Conservation (phyloP, 331 rosid species). For the Pyracantha coccinea region DNA sequence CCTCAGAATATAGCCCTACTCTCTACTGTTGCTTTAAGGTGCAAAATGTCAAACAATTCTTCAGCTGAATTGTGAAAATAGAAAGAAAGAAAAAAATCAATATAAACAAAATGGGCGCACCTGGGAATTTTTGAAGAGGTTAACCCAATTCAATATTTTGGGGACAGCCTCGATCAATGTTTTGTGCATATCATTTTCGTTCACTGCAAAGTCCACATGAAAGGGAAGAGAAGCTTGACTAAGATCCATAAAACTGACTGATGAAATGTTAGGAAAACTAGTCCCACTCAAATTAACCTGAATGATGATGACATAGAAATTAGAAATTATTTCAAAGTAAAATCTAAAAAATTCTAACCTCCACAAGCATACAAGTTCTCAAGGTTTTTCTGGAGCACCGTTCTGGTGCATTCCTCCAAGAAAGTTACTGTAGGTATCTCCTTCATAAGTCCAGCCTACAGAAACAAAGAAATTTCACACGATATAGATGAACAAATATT, state of each 20-base stretch:
- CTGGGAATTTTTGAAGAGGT: conserved; percentile 53
- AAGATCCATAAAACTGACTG: conserved; percentile 7
- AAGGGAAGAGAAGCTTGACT: conserved; percentile 9
- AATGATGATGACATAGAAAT: background rate
- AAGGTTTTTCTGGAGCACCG: conserved; percentile 50
- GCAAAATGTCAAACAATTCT: background rate
- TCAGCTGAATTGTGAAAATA: background rate
- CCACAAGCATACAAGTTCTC: conserved; percentile 89
- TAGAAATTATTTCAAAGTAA: background rate
- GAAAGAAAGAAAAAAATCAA: background rate
- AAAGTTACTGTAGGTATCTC: conserved; percentile 49
- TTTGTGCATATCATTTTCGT: conserved; percentile 33
- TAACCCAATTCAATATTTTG: conserved; percentile 62
- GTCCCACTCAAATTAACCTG: background rate
- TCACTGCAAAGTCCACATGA: conserved; percentile 17
- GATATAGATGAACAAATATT: background rate
- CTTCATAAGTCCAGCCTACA: conserved; percentile 68
- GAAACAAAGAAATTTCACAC: conserved; percentile 9
- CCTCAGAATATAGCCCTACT: background rate
- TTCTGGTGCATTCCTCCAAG: conserved; percentile 56
- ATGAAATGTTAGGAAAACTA: conserved; percentile 1
- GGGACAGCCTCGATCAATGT: conserved; percentile 67
- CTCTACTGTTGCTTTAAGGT: background rate
- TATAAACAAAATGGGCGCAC: conserved; percentile 23
- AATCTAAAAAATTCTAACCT: conserved; percentile 35